Conservation (phyloP, 2,329 filamentous ascomycete species). For the Trichophyton rubrum region DNA sequence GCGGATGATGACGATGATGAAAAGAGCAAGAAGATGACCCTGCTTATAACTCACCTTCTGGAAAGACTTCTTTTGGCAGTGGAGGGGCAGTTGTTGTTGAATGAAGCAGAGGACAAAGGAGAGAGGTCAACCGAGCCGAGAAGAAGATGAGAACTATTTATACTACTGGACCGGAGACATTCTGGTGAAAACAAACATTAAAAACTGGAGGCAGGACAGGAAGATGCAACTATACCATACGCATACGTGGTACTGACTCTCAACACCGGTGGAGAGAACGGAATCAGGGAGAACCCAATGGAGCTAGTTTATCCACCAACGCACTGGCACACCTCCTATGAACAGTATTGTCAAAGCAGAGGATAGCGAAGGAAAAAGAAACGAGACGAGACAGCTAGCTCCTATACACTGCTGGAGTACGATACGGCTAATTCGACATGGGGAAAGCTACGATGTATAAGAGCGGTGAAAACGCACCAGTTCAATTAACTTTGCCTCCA, state of each 20-base stretch:
- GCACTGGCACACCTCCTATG: not conserved
- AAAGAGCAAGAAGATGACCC: not conserved
- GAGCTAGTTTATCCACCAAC: not conserved
- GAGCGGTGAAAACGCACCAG: slow-evolving; percentile 1
- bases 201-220: slow-evolving; percentile 1
- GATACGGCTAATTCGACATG: not conserved
- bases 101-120: slow-evolving; percentile 1
- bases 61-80: not conserved
- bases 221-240: not conserved
- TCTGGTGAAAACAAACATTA: slow-evolving; percentile 4
- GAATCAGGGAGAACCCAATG: not conserved
- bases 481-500: not conserved
- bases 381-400: not conserved
- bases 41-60: slow-evolving; percentile 5
- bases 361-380: not conserved
- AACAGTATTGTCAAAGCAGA: not conserved
- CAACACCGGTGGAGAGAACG: not conserved
- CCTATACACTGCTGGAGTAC: not conserved
- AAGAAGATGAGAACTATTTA: slow-evolving; percentile 1
- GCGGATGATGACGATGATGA: not conserved
- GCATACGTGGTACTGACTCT: not conserved
- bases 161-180: not conserved
- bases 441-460: not conserved
- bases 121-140: not conserved
- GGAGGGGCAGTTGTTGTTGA: not conserved